A percentile compares a stretch with the other conserved stretches of the same genome.
Evolutionary conservation across 805 yeast genomes (phyloP).

Genomic region (Zygosaccharomyces siamensis): DNA sequence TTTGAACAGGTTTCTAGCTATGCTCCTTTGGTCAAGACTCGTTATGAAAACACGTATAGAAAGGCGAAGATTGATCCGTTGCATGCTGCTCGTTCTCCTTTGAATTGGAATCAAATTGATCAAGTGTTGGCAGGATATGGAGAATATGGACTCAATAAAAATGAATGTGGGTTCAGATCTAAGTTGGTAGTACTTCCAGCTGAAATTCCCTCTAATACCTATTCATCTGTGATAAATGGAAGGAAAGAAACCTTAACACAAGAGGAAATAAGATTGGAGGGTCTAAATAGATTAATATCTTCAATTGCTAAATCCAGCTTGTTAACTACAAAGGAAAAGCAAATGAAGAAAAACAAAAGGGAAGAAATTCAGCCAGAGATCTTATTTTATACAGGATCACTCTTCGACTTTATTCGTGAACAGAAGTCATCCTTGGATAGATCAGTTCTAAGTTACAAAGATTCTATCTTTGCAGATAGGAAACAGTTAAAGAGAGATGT

Average conservation of each 20-base stretch:
- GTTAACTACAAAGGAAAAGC: constrained; percentile 40
- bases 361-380: constrained; percentile 67
- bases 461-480: constrained; percentile 32
- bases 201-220: constrained; percentile 52
- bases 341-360: constrained; percentile 30
- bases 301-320: constrained; percentile 56
- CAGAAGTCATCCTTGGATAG: constrained; percentile 41
- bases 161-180: constrained; percentile 55
- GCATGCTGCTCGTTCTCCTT: constrained; percentile 46
- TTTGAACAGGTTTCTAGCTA: constrained; percentile 38
- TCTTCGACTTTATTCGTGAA: constrained; percentile 59
- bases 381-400: constrained; percentile 79
- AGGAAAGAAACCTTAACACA: constrained; percentile 60
- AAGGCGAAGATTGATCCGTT: constrained; percentile 53
- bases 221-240: constrained; percentile 38
- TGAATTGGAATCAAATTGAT: constrained; percentile 90
- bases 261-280: constrained; percentile 92
- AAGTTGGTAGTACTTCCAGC: constrained; percentile 84
- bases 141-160: constrained; percentile 54
- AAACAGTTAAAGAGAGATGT: constrained; percentile 45
- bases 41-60: constrained; percentile 66
- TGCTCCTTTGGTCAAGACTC: constrained; percentile 61
- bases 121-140: constrained; percentile 89
- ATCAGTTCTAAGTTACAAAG: constrained; percentile 34
- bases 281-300: constrained; percentile 63